Evolutionary conservation across 2,329 filamentous ascomycete genomes (phyloP).

Genomic region (Cyclaneusma minus): DNA sequence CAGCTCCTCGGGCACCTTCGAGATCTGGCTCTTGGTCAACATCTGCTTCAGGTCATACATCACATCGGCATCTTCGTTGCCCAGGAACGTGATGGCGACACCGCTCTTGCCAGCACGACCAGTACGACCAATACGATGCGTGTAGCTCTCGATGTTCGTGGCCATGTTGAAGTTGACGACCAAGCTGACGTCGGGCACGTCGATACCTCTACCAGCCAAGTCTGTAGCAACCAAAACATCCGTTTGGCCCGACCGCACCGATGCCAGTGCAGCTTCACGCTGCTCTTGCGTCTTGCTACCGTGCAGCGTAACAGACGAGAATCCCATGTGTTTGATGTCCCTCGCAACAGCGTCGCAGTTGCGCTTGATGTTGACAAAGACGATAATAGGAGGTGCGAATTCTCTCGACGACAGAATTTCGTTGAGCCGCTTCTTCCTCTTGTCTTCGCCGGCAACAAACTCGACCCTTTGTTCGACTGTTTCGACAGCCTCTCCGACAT

Average conservation of each 20-base stretch:
- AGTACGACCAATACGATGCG: conserved; percentile 90
- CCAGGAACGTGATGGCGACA: conserved; percentile 91
- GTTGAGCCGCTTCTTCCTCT: conserved; percentile 86
- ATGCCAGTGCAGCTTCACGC: conserved; percentile 78
- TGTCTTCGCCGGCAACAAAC: conserved; percentile 80
- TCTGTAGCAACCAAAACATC: conserved; percentile 93
- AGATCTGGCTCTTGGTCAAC: conserved; percentile 77
- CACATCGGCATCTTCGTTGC: conserved; percentile 75
- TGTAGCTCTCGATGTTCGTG: conserved; percentile 81
- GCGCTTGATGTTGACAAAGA: conserved; percentile 99
- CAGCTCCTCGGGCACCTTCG: conserved; percentile 80
- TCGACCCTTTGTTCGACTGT: conserved; percentile 97
- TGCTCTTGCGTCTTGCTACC: conserved; percentile 96
- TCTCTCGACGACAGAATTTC: conserved; percentile 73
- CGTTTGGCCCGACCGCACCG: conserved; percentile 64
- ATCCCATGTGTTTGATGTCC: conserved; percentile 90
- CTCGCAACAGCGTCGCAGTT: conserved; percentile 92
- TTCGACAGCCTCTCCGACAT: conserved; percentile 87
- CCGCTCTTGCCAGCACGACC: conserved; percentile 95
- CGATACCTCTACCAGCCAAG: conserved; percentile 91
- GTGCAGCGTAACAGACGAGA: conserved; percentile 78
- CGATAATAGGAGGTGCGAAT: conserved; percentile 83
- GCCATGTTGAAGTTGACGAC: conserved; percentile 99
- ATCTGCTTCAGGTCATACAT: conserved; percentile 95
- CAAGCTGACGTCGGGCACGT: conserved; percentile 83